Percentiles rank a stretch among this genome's conserved stretches.
Conservation (phyloP, 805 yeast genomes). For the Ogataea neopini region DNA sequence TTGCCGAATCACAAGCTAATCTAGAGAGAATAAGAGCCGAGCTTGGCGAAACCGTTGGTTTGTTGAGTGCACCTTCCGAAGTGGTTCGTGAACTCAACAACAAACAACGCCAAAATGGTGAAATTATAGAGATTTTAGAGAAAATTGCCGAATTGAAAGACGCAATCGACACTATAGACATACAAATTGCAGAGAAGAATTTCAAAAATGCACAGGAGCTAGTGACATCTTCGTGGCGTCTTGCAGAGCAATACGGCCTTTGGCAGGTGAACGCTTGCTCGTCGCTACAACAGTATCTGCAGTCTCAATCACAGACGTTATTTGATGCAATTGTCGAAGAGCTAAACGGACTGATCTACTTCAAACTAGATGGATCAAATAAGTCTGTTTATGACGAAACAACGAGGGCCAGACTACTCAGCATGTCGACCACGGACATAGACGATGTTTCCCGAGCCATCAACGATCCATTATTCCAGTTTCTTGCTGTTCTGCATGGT, state of each 20-base stretch:
- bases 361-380: slow-evolving; percentile 26
- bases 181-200: slow-evolving; percentile 64
- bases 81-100: slow-evolving; percentile 64
- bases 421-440: slow-evolving; percentile 26
- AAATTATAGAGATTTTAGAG: slow-evolving; percentile 69
- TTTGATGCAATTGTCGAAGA: slow-evolving; percentile 79
- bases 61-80: slow-evolving; percentile 49
- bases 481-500: slow-evolving; percentile 33
- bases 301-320: slow-evolving; percentile 57
- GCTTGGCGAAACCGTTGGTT: slow-evolving; percentile 21
- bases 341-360: slow-evolving; percentile 53
- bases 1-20: slow-evolving; percentile 60
- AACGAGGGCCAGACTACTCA: slow-evolving; percentile 15
- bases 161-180: slow-evolving; percentile 66
- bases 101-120: slow-evolving; percentile 60
- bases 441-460: slow-evolving; percentile 31
- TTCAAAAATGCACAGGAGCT: slow-evolving; percentile 50
- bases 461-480: slow-evolving; percentile 38
- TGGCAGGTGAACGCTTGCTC: slow-evolving; percentile 59
- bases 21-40: slow-evolving; percentile 24
- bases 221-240: slow-evolving; percentile 39
- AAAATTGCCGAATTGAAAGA: slow-evolving; percentile 60
- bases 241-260: slow-evolving; percentile 52
- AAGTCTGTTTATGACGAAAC: slow-evolving; percentile 32
- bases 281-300: slow-evolving; percentile 51